Evolutionary conservation across 257 asterid species (phyloP), one percentile per base, ranked within the genome.

Genomic region (Forsythia suspensa): DNA sequence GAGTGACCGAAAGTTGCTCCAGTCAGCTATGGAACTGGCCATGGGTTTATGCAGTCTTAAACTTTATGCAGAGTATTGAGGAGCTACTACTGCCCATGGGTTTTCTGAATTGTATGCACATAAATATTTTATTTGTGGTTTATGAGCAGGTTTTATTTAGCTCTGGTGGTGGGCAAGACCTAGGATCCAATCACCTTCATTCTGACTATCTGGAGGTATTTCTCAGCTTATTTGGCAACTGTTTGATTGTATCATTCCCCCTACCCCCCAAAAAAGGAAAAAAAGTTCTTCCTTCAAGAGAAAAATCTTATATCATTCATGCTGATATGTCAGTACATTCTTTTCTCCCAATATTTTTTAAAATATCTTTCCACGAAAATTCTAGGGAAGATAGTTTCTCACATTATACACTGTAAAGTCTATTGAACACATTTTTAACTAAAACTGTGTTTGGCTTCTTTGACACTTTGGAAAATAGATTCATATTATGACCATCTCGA

Each of bases 161-260:
- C 83, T 85, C 92, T 66, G 91, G 85, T 70, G 87, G 88, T 79
- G 80, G 80, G 71, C 94, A 88, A 79, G 97, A 89, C 81, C 90
- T 81, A 83, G 90, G 90, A 79, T 84, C 89, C 80, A 87, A 74
- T 83, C 96, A 75, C 57, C 91, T 90, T 84, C 93, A 78, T 85
- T 84, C 81, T 38, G 99, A 95, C 80, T 92, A 86, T 89, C 87
- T 95, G 76, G 99, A 93, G 98, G 99, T 95, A 80, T 61, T 21
- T 61, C 15, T 61, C 3, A 8, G 36, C 13, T 24, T 61, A 77
- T 34, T 77, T 63, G 76, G 29, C 63, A 13, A n/a, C 51, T 80
- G 57, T 52, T 52, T 68, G 66, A 72, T 41, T 72, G 41, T 46
- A 46, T 61, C 52, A 11, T 1, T 67, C 29, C 8, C 40, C 75